Evolutionary conservation across 345 rosid species (phyloP).

Genomic region (Hibiscus syriacus): DNA sequence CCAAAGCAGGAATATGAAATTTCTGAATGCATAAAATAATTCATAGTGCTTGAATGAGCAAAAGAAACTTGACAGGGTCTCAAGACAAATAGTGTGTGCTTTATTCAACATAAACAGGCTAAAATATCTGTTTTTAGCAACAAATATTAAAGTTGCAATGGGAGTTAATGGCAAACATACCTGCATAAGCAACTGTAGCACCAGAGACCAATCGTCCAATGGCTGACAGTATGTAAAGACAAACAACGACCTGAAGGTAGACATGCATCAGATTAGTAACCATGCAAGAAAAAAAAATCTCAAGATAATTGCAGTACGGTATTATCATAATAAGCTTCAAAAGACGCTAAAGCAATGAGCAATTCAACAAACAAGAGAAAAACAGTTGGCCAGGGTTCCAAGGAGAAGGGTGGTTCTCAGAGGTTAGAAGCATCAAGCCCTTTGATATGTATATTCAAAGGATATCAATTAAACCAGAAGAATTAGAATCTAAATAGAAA

Average conservation of each 20-base stretch:
- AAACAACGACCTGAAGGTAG: slow-evolving; percentile 47
- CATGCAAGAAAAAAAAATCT: too few relatives aligned
- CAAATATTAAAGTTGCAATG: neutral
- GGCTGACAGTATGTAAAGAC: too few relatives aligned
- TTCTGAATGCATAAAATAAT: neutral
- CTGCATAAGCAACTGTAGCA: too few relatives aligned
- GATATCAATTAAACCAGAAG: neutral
- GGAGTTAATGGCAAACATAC: too few relatives aligned
- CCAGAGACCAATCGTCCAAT: too few relatives aligned
- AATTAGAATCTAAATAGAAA: too few relatives aligned
- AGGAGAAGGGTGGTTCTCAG: neutral
- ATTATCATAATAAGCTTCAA: neutral
- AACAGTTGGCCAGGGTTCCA: neutral
- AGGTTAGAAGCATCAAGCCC: neutral
- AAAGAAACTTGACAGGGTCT: neutral
- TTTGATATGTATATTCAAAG: neutral
- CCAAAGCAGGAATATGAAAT: neutral
- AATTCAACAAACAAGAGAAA: neutral
- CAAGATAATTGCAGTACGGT: too few relatives aligned
- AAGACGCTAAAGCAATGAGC: neutral
- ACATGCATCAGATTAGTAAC: neutral
- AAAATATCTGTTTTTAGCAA: slow-evolving; percentile 3
- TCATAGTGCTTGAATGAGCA: neutral
- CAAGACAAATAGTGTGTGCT: neutral
- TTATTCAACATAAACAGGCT: slow-evolving; percentile 1